phyloP scores from a whole-genome alignment of 2,329 filamentous ascomycete genomes.

The Rutstroemia sydowiana region DNA sequence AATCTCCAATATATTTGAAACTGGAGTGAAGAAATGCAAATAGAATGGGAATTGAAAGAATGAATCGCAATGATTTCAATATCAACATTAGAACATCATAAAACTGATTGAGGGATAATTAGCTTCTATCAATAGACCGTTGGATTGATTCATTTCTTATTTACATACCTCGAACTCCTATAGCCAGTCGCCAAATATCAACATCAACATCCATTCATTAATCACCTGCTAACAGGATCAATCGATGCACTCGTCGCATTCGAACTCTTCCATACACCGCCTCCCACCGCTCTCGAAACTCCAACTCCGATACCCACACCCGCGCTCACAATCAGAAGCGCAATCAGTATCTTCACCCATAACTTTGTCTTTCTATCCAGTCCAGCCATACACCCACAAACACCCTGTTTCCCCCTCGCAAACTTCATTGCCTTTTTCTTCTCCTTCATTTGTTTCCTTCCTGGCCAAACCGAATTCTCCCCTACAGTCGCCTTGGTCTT shows the following conservation, averaged over 20 bases:
- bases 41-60: too few relatives aligned
- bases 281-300: conserved; percentile 52
- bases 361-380: conserved; percentile 49
- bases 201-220: neutral
- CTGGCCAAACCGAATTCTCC: conserved; percentile 53
- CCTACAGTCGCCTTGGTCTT: neutral
- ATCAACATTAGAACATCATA: too few relatives aligned
- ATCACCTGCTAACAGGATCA: too few relatives aligned
- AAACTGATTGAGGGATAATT: too few relatives aligned
- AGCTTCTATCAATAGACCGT: too few relatives aligned
- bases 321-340: conserved; percentile 44
- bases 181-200: too few relatives aligned
- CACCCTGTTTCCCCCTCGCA: conserved; percentile 45
- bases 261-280: conserved; percentile 47
- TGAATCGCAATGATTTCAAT: too few relatives aligned
- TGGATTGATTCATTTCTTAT: too few relatives aligned
- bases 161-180: too few relatives aligned
- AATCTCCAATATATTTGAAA: too few relatives aligned
- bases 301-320: conserved; percentile 52
- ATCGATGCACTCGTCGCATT: conserved; percentile 13
- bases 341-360: conserved; percentile 46
- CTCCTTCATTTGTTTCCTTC: conserved; percentile 51
- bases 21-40: too few relatives aligned
- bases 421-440: conserved; percentile 51
- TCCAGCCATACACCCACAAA: conserved; percentile 45